phyloP scores from a whole-genome alignment of 805 yeast genomes.

The Kurtzmaniella cleridarum region DNA sequence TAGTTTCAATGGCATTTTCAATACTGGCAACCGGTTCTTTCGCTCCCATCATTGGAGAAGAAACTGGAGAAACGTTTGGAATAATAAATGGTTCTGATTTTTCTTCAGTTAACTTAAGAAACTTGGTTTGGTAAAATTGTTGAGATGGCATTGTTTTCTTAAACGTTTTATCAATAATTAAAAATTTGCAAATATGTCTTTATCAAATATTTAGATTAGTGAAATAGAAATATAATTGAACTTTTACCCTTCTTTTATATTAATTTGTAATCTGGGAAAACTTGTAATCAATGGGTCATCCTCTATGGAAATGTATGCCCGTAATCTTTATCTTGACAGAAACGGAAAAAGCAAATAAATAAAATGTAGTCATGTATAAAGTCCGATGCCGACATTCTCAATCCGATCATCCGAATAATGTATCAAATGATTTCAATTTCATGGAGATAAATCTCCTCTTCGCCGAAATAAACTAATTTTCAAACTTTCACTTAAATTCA shows the following conservation, averaged over 20 bases:
- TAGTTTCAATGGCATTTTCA: conserved; percentile 3
- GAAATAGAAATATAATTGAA: too few species aligned
- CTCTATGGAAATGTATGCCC: conserved; percentile 1
- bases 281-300: conserved; percentile 1
- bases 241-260: too few species aligned
- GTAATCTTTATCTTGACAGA: neutral
- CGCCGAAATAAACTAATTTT: too few species aligned
- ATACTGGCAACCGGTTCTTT: neutral
- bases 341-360: too few species aligned
- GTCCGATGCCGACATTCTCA: too few species aligned
- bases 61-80: conserved; percentile 56
- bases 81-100: conserved; percentile 60
- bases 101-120: conserved; percentile 52
- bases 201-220: neutral
- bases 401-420: too few species aligned
- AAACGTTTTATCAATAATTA: neutral
- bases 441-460: too few species aligned
- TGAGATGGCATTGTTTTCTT: conserved; percentile 3
- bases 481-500: too few species aligned
- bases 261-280: too few species aligned
- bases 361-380: too few species aligned
- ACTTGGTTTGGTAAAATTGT: conserved; percentile 17
- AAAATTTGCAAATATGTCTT: neutral
- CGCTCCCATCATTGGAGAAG: conserved; percentile 23
- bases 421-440: too few species aligned